Evolutionary conservation across 441 rosid genomes (phyloP).

Genomic region (Gossypium trilobum): DNA sequence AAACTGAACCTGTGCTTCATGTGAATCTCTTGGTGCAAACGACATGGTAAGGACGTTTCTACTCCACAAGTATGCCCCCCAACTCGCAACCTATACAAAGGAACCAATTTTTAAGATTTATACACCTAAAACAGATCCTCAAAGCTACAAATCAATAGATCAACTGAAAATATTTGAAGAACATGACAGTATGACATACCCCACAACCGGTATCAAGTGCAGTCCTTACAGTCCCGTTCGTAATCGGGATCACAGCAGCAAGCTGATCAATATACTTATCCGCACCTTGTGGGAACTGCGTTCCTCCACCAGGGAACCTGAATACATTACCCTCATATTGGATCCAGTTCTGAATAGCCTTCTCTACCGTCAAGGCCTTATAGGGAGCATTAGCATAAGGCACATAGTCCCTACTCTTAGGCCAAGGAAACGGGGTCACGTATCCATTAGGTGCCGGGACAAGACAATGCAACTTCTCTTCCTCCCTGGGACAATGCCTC

Average conservation of each 20-base stretch:
- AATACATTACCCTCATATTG: slow-evolving; percentile 95
- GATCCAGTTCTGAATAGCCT: slow-evolving; percentile 98
- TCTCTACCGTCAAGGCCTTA: slow-evolving; percentile 94
- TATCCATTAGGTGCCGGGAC: slow-evolving; percentile 91
- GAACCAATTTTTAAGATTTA: background rate
- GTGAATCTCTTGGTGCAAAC: slow-evolving; percentile 94
- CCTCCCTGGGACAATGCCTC: slow-evolving; percentile 73
- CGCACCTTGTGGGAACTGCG: slow-evolving; percentile 98
- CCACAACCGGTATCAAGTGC: slow-evolving; percentile 98
- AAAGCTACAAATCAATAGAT: background rate
- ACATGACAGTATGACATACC: slow-evolving; percentile 39
- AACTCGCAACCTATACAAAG: slow-evolving; percentile 72
- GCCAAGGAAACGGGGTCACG: slow-evolving; percentile 94
- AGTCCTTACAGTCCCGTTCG: slow-evolving; percentile 86
- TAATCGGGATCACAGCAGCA: slow-evolving; percentile 78
- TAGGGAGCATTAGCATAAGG: slow-evolving; percentile 96
- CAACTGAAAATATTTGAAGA: background rate
- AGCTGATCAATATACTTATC: slow-evolving; percentile 87
- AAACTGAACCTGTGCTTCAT: slow-evolving; percentile 96
- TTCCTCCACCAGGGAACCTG: slow-evolving; percentile 96
- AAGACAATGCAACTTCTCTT: slow-evolving; percentile 65
- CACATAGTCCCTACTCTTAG: slow-evolving; percentile 92
- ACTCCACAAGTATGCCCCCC: slow-evolving; percentile 95
- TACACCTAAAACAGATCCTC: too few species aligned
- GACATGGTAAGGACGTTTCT: slow-evolving; percentile 93